These are phyloP conservation scores for Leccinum griseonigrum DNA, from an alignment of 1,284 basidiomycete species.

Conservation along the genomic window DNA sequence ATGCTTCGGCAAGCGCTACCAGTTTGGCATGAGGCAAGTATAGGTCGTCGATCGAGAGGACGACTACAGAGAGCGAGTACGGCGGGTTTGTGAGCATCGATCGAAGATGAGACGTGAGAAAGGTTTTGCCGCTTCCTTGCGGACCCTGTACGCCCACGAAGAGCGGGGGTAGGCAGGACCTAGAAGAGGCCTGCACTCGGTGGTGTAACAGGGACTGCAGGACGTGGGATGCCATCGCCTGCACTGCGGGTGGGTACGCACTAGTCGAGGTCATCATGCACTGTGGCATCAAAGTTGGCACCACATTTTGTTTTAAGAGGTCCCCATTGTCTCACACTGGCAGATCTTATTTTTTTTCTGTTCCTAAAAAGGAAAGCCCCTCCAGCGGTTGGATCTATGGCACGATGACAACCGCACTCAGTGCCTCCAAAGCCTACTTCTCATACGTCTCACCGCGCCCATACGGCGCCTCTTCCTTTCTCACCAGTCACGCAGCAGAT, in stretches of 20 bases:
- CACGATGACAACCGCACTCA: too few relatives aligned
- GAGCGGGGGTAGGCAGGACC: constrained; percentile 41
- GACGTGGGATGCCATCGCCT: constrained; percentile 46
- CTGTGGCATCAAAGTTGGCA: too few relatives aligned
- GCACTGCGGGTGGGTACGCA: constrained; percentile 29
- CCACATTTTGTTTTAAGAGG: too few relatives aligned
- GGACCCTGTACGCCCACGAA: constrained; percentile 86
- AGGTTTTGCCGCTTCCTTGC: constrained; percentile 84
- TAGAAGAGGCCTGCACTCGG: constrained; percentile 22
- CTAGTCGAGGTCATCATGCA: constrained; percentile 13
- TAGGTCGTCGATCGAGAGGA: constrained; percentile 84
- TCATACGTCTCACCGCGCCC: too few relatives aligned
- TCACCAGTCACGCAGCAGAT: too few relatives aligned
- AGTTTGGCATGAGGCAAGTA: constrained; percentile 73
- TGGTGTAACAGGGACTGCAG: constrained; percentile 34
- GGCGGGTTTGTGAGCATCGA: constrained; percentile 47
- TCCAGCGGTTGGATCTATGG: too few relatives aligned
- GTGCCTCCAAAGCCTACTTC: too few relatives aligned
- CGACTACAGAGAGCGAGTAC: constrained; percentile 55
- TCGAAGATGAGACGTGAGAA: constrained; percentile 57
- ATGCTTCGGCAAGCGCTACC: constrained; percentile 45
- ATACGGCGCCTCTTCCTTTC: too few relatives aligned
- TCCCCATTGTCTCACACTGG: too few relatives aligned
- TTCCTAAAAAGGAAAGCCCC: too few relatives aligned
- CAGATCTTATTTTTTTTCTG: too few relatives aligned